Evolutionary conservation across 345 rosid species (phyloP).

Genomic region (Lagerstroemia speciosa): DNA sequence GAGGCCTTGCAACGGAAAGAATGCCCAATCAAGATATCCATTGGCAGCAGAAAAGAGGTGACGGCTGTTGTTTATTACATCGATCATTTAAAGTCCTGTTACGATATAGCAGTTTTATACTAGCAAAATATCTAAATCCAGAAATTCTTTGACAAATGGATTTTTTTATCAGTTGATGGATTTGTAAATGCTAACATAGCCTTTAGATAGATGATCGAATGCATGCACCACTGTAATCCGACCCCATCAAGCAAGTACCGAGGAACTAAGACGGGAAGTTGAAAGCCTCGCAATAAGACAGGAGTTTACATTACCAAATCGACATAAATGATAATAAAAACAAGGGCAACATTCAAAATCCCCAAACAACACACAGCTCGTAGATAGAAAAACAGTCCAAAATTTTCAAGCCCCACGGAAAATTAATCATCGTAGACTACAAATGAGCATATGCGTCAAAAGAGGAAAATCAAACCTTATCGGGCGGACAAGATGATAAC

Average conservation of each 20-base stretch:
- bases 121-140: no score
- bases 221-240: neutral
- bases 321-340: neutral
- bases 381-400: neutral
- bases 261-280: neutral
- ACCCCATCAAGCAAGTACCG: neutral
- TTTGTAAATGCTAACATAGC: neutral
- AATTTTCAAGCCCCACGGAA: neutral
- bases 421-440: neutral
- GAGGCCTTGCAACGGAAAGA: neutral
- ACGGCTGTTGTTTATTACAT: neutral
- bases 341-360: neutral
- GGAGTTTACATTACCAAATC: neutral
- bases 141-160: neutral
- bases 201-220: neutral
- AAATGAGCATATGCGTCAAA: neutral
- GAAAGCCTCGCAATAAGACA: neutral
- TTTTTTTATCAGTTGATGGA: neutral
- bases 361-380: neutral
- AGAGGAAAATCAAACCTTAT: slow-evolving; percentile 41
- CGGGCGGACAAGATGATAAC: slow-evolving; percentile 69
- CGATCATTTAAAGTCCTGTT: neutral
- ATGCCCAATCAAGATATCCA: no score
- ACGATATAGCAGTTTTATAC: neutral
- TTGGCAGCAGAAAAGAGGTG: no score